Base-by-base conservation (phyloP, 352 stramenopile species). In the Globisporangium iwayamae region DNA sequence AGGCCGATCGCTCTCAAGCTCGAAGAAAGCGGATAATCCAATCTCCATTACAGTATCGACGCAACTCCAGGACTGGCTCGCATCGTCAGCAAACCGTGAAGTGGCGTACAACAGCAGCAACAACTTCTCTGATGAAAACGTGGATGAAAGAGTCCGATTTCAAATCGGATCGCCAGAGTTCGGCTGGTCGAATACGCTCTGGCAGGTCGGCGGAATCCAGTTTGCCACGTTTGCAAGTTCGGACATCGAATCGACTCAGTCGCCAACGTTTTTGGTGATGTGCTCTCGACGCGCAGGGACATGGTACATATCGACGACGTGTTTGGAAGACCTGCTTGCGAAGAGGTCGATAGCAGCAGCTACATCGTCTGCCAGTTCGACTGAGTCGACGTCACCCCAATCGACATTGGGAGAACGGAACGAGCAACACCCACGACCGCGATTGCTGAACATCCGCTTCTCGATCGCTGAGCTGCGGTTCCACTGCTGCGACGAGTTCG, bases 131-230 rank as follows among this genome's bases (percentile, higher is more conserved):
- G 16, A 18, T 20, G 54, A 32, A 25, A 43, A 58, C 32, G 53
- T 38, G 8, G 62, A 62, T 10, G 71, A 79, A 10, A 67, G 57
- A 9, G 72, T 74, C 25, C 76, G 85, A 47, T 93, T 93, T 63
- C 83, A 91, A 68, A 75, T 95, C 28, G 83, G 86, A 25, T 71
- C 74, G 4, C 76, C 78, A 0, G 52, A 63, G 25, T 85, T 79
- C 10, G 84, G 84, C 2, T 95, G 87, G 87, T 93, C 87, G 9
- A 92, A 91, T 65, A 59, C 71, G 22, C 60, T 95, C 45, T 95
- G 87, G 87, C 78, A 93, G 67, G 83, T 91, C 46, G 73, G 75
- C 36, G 87, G 87, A 0, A 91, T 95, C 66, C 87, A 95, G 68
- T 95, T 95, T 61, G 85, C 83, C 14, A 83, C 79, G 5, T 87